Percentiles rank a stretch among this genome's conserved stretches.
phyloP scores from a whole-genome alignment of 768 basidiomycete genomes.

The Termitomyces heimii region DNA sequence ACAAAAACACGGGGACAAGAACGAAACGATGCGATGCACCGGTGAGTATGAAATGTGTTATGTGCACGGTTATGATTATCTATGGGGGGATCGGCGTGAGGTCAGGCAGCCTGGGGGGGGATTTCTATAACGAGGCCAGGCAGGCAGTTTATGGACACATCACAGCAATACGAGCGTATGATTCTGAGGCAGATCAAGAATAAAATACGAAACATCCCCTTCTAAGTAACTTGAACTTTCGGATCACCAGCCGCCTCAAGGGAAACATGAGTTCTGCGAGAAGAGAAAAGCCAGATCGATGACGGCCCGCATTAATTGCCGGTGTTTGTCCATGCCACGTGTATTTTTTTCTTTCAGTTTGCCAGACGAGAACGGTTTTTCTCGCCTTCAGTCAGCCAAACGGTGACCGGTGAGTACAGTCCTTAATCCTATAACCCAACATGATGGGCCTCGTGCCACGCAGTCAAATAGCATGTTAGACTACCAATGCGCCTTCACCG shows the following conservation, averaged over 20 bases:
- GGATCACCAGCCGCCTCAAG: conserved; percentile 33
- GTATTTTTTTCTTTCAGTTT: background rate
- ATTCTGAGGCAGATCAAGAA: background rate
- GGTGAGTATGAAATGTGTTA: conserved; percentile 13
- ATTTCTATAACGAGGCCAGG: conserved; percentile 12
- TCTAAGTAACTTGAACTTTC: conserved; percentile 5
- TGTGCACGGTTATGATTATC: conserved; percentile 16
- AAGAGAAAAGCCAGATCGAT: background rate
- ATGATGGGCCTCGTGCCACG: conserved; percentile 34
- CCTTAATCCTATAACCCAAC: background rate
- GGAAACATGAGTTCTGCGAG: conserved; percentile 27
- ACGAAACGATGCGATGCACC: conserved; percentile 25
- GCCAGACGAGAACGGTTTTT: background rate
- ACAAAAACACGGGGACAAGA: conserved; percentile 20
- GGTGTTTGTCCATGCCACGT: background rate
- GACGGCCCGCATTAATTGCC: conserved; percentile 6
- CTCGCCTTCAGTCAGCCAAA: background rate
- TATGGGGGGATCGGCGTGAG: conserved; percentile 11
- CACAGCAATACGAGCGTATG: conserved; percentile 4
- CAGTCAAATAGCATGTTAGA: conserved; percentile 47
- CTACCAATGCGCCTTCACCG: conserved; percentile 35
- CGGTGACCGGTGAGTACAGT: conserved; percentile 18
- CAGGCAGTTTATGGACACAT: conserved; percentile 10
- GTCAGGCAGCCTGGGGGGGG: conserved; percentile 11
- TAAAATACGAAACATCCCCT: background rate